Evolutionary conservation across 169 alveolate genomes (phyloP).

Genomic region (Perkinsus olseni): DNA sequence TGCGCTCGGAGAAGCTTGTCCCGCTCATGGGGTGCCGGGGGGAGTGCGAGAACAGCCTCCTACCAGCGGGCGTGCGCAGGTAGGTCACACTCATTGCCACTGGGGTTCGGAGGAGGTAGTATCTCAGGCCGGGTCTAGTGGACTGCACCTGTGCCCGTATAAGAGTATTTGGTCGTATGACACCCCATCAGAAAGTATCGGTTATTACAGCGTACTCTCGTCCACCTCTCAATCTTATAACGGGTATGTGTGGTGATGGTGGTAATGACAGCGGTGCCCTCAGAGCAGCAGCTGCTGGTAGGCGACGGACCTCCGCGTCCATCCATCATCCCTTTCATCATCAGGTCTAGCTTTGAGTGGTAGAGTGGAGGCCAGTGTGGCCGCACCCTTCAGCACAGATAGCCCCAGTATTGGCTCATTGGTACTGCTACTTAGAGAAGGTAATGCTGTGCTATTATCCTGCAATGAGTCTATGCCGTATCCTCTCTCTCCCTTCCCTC

Average conservation of each 20-base stretch:
- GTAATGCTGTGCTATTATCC: background rate
- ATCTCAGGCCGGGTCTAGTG: background rate
- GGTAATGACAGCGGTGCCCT: background rate
- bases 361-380: background rate
- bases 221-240: background rate
- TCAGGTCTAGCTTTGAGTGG: background rate
- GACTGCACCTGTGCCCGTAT: background rate
- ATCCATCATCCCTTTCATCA: background rate
- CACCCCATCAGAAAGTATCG: background rate
- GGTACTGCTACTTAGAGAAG: background rate
- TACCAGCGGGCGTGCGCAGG: background rate
- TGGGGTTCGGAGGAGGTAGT: background rate
- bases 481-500: no score
- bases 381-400: background rate
- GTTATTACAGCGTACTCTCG: background rate
- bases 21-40: background rate
- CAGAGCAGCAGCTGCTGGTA: background rate
- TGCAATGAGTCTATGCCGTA: background rate
- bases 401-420: background rate
- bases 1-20: background rate
- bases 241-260: background rate
- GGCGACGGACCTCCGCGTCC: no score
- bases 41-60: background rate
- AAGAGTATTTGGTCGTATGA: background rate
- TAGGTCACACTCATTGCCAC: background rate